Percentiles rank a stretch among this genome's conserved stretches.
Evolutionary conservation across 345 rosid species (phyloP).

Genomic region (Camelina sativa): DNA sequence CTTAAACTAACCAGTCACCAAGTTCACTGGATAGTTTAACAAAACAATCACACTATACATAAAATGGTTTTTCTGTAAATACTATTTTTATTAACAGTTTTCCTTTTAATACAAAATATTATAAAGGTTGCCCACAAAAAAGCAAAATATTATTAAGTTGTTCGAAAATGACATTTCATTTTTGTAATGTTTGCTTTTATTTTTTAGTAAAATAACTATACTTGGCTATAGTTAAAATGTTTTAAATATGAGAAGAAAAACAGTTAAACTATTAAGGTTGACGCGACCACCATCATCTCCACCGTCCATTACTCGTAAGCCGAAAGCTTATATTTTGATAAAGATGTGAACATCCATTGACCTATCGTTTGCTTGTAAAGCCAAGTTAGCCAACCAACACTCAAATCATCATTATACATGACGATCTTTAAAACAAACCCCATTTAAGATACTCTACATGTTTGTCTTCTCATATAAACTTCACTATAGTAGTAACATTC

Average conservation of each 20-base stretch:
- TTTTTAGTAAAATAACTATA: background rate
- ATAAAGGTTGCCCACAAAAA: background rate
- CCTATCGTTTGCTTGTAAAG: conserved; percentile 46
- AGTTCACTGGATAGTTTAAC: background rate
- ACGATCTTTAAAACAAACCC: conserved; percentile 33
- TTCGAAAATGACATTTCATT: background rate
- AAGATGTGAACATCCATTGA: conserved; percentile 40
- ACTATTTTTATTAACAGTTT: background rate
- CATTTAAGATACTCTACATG: conserved; percentile 22
- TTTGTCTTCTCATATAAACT: background rate
- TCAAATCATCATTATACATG: conserved; percentile 40
- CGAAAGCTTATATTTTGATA: conserved; percentile 18
- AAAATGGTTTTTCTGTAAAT: background rate
- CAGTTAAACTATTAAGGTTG: conserved; percentile 13
- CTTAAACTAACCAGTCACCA: background rate
- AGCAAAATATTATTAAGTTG: background rate
- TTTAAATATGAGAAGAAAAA: background rate
- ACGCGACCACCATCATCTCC: conserved; percentile 32
- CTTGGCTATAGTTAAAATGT: conserved; percentile 15
- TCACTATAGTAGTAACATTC: background rate
- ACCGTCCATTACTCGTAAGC: conserved; percentile 43
- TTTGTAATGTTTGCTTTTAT: background rate
- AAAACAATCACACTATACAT: background rate
- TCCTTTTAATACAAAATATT: background rate
- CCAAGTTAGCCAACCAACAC: conserved; percentile 39